Percentiles rank a stretch among this genome's conserved stretches.
These are phyloP conservation scores for Diplodia intermedia DNA, from an alignment of 2,329 filamentous ascomycete genomes.

Conservation along the genomic window DNA sequence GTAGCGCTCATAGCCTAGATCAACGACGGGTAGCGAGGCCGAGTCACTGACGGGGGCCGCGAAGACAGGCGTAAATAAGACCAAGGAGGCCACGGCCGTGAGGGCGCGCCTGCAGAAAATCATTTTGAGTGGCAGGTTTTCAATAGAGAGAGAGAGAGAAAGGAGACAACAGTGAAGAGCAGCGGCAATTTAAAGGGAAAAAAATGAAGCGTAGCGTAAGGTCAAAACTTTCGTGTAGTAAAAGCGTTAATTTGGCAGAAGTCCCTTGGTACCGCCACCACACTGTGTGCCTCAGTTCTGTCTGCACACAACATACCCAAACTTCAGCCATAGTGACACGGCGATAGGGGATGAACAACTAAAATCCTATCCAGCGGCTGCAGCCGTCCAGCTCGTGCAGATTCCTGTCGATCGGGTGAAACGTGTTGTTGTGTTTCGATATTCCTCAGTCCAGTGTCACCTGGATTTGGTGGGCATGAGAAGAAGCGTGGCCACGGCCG, in stretches of 20 bases:
- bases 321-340: no score
- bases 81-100: neutral
- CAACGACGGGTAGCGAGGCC: conserved; percentile 54
- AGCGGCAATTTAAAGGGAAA: neutral
- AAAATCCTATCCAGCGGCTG: neutral
- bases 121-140: no score
- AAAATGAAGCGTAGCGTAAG: neutral
- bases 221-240: neutral
- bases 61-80: neutral
- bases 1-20: conserved; percentile 62
- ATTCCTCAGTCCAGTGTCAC: no score
- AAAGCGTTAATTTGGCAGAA: neutral
- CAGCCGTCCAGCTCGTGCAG: neutral
- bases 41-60: neutral
- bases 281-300: no score
- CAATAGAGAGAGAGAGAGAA: neutral
- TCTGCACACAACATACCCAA: no score
- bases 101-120: neutral
- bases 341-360: no score
- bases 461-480: no score
- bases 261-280: neutral
- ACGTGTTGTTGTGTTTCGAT: no score
- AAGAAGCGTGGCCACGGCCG: no score
- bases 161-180: neutral
- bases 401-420: no score